Conservation (phyloP, 2,329 filamentous ascomycete species). For the Elsinoe necatrix region DNA sequence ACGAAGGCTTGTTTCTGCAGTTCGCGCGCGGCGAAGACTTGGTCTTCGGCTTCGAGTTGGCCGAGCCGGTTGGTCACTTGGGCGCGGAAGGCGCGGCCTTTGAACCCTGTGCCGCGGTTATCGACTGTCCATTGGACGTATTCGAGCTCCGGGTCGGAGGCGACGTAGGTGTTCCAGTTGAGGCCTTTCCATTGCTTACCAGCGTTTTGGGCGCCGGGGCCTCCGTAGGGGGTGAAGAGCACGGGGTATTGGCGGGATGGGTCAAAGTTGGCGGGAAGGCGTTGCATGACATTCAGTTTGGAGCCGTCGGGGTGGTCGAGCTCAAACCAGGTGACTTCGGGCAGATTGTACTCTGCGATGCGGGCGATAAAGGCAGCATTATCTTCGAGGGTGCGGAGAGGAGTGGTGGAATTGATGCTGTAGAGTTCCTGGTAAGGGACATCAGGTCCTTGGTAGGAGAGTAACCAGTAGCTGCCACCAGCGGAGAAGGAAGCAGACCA, state of each 20-base stretch:
- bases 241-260: conserved; percentile 55
- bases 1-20: conserved; percentile 47
- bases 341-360: conserved; percentile 54
- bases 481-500: conserved; percentile 60
- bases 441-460: conserved; percentile 56
- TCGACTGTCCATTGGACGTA: conserved; percentile 62
- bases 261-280: conserved; percentile 57
- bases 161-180: conserved; percentile 55
- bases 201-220: conserved; percentile 55
- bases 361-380: conserved; percentile 50
- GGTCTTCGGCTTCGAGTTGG: conserved; percentile 55
- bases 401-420: conserved; percentile 45
- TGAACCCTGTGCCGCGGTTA: conserved; percentile 57
- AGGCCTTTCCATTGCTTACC: conserved; percentile 48
- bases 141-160: conserved; percentile 58
- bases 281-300: conserved; percentile 56
- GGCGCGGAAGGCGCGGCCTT: conserved; percentile 55
- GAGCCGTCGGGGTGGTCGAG: conserved; percentile 54
- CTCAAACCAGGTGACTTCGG: conserved; percentile 56
- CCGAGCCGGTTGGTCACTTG: conserved; percentile 53
- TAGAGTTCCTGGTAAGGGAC: conserved; percentile 63
- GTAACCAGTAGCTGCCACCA: conserved; percentile 55
- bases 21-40: conserved; percentile 57
- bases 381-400: conserved; percentile 51
- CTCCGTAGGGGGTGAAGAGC: conserved; percentile 60